phyloP scores from a whole-genome alignment of 495 filamentous ascomycete genomes.

The Penicillium diatomitis region DNA sequence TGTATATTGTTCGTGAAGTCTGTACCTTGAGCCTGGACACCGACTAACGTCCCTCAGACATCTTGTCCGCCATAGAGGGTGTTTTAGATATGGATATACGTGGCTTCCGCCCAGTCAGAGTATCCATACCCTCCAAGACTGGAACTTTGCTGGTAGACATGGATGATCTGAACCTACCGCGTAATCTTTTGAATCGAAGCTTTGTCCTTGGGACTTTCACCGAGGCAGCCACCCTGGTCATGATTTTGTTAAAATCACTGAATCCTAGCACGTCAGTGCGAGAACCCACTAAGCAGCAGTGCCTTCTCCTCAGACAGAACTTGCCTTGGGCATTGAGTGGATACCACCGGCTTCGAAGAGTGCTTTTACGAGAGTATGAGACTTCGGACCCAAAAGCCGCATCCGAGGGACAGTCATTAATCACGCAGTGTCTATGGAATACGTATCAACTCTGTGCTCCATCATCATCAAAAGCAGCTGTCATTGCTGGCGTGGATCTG shows the following conservation, averaged over 20 bases:
- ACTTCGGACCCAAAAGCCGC: conserved; percentile 3
- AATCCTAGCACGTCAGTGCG: conserved; percentile 4
- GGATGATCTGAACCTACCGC: conserved; percentile 24
- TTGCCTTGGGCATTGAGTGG: conserved; percentile 27
- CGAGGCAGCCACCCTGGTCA: conserved; percentile 14
- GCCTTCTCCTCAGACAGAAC: conserved; percentile 20
- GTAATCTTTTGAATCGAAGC: conserved; percentile 17
- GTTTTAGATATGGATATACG: conserved; percentile 2
- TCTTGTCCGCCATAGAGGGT: conserved; percentile 26
- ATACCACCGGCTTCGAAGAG: conserved; percentile 29
- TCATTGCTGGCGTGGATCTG: conserved; percentile 19
- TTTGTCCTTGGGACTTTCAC: conserved; percentile 18
- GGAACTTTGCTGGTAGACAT: conserved; percentile 26
- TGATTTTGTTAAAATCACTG: conserved; percentile 26
- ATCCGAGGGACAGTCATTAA: conserved; percentile 10
- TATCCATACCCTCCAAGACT: conserved; percentile 17
- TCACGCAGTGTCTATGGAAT: conserved; percentile 17
- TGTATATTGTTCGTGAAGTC: conserved; percentile 5
- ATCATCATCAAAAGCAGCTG: conserved; percentile 4
- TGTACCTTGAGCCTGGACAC: neutral
- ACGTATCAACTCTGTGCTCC: conserved; percentile 10
- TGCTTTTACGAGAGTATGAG: conserved; percentile 22
- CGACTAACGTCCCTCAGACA: conserved; percentile 18
- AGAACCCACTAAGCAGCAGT: conserved; percentile 2
- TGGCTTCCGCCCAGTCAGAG: conserved; percentile 1